These are phyloP conservation scores for Dichomitus squalens DNA, from an alignment of 1,284 basidiomycete genomes.

Conservation along the genomic window DNA sequence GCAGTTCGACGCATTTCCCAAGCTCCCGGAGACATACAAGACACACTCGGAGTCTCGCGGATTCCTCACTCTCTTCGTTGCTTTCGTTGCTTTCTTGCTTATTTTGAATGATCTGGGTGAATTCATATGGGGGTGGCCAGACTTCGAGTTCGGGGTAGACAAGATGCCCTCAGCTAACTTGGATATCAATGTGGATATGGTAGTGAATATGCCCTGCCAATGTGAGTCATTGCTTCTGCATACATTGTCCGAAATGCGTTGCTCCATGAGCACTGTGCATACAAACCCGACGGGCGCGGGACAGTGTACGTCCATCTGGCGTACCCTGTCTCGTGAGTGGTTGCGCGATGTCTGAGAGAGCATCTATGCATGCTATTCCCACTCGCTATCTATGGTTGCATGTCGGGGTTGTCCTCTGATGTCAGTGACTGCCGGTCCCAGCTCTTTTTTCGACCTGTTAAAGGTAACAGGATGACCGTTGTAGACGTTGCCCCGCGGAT, in stretches of 20 bases:
- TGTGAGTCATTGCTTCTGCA: slow-evolving; percentile 62
- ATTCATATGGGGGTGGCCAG: slow-evolving; percentile 91
- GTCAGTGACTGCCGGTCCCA: too few species aligned
- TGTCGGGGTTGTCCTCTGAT: too few species aligned
- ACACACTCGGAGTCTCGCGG: slow-evolving; percentile 86
- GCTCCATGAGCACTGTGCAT: too few species aligned
- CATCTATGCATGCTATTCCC: too few species aligned
- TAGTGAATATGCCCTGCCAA: slow-evolving; percentile 90
- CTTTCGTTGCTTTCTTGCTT: slow-evolving; percentile 70
- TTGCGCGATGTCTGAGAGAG: too few species aligned
- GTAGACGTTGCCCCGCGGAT: too few species aligned
- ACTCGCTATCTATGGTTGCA: too few species aligned
- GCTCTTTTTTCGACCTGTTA: too few species aligned
- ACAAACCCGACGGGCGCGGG: too few species aligned
- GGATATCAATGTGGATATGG: slow-evolving; percentile 87
- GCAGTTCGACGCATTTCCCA: slow-evolving; percentile 85
- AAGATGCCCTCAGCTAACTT: slow-evolving; percentile 61
- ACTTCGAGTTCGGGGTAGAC: slow-evolving; percentile 86
- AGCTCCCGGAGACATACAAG: slow-evolving; percentile 88
- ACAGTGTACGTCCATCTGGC: too few species aligned
- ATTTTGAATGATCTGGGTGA: slow-evolving; percentile 88
- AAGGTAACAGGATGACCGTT: too few species aligned
- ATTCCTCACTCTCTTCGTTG: slow-evolving; percentile 83
- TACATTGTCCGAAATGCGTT: neutral
- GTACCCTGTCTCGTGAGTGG: too few species aligned